Conservation (phyloP, 805 yeast genomes). For the Lipomyces kockii region DNA sequence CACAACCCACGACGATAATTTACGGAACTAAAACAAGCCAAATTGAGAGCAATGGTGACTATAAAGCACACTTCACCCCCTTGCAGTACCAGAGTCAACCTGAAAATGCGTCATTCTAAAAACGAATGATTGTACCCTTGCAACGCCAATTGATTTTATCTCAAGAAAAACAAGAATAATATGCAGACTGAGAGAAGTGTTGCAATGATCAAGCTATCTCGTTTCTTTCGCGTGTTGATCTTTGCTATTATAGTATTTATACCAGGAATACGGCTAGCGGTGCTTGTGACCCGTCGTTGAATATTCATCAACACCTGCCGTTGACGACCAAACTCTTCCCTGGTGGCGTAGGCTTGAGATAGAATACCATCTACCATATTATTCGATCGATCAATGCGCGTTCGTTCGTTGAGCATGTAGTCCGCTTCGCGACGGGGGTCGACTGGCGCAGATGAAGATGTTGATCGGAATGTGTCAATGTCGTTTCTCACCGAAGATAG, state of each 20-base stretch:
- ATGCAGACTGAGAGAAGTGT: conserved; percentile 73
- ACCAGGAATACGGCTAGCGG: conserved; percentile 79
- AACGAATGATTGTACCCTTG: not conserved
- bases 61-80: not conserved
- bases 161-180: conserved; percentile 43
- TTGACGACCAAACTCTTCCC: conserved; percentile 82
- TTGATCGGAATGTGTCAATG: conserved; percentile 67
- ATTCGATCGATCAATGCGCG: conserved; percentile 73
- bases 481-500: conserved; percentile 78
- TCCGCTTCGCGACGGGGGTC: conserved; percentile 56
- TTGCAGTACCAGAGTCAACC: not conserved
- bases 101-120: not conserved
- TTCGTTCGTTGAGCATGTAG: conserved; percentile 77
- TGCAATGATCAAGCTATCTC: conserved; percentile 86
- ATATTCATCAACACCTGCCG: conserved; percentile 65
- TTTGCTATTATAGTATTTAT: conserved; percentile 72
- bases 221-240: conserved; percentile 84
- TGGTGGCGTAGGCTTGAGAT: conserved; percentile 83
- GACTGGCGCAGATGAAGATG: conserved; percentile 34
- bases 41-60: not conserved
- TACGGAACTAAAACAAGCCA: not conserved
- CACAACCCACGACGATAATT: not conserved
- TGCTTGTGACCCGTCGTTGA: conserved; percentile 62
- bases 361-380: conserved; percentile 77
- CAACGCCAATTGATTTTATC: conserved; percentile 8